Evolutionary conservation across 2,329 filamentous ascomycete species (phyloP).

Genomic region (Colletotrichum sp.): DNA sequence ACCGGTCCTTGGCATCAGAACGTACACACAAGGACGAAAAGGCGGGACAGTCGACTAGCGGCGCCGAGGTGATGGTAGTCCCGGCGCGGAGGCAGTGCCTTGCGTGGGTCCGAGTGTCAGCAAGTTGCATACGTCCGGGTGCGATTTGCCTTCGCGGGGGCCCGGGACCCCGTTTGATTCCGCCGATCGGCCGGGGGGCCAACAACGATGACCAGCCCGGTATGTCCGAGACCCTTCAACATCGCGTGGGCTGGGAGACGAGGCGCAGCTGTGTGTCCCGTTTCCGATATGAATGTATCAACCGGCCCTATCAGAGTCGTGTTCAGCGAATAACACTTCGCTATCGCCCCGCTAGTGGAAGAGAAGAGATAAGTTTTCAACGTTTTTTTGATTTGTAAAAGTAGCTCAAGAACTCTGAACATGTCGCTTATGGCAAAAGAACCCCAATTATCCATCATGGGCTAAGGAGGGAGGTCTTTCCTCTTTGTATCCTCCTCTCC

Average conservation of each 20-base stretch:
- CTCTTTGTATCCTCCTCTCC: neutral
- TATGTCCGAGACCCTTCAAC: neutral
- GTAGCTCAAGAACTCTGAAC: neutral
- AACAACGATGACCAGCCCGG: neutral
- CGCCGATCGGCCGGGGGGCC: neutral
- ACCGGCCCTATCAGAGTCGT: neutral
- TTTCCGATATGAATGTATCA: neutral
- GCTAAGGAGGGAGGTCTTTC: neutral
- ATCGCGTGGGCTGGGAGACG: neutral
- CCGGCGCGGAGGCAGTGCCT: neutral
- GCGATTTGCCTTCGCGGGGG: neutral
- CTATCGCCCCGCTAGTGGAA: neutral
- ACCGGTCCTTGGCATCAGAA: neutral
- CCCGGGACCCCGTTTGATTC: neutral
- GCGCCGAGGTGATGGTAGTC: neutral
- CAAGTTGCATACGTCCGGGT: neutral
- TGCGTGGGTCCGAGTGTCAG: conserved; percentile 2
- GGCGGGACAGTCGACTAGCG: neutral
- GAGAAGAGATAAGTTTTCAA: neutral
- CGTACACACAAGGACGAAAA: neutral
- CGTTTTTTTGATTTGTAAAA: neutral
- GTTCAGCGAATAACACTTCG: neutral
- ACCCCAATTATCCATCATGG: neutral
- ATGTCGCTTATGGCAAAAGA: conserved; percentile 2
- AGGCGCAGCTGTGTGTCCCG: neutral